Evolutionary conservation across 2,329 filamentous ascomycete species (phyloP).

Genomic region (Fusarium globosum): DNA sequence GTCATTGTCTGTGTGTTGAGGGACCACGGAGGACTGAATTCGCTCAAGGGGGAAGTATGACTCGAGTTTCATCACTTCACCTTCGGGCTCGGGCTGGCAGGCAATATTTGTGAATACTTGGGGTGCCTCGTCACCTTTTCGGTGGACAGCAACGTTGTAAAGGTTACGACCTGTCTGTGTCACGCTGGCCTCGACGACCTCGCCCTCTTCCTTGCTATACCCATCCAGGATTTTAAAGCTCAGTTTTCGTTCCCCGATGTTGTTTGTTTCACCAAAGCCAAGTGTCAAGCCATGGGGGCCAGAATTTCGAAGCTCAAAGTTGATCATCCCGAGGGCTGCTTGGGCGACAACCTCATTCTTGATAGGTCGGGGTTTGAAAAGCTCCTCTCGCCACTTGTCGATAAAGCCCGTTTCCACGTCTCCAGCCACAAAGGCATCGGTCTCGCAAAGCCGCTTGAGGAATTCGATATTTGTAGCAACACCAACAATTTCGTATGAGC

Average conservation of each 20-base stretch:
- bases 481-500: slow-evolving; percentile 92
- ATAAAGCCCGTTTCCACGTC: slow-evolving; percentile 98
- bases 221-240: slow-evolving; percentile 69
- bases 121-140: slow-evolving; percentile 53
- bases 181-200: slow-evolving; percentile 66
- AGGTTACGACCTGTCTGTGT: slow-evolving; percentile 60
- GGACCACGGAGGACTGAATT: slow-evolving; percentile 81
- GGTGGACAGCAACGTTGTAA: slow-evolving; percentile 59
- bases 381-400: slow-evolving; percentile 82
- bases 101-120: slow-evolving; percentile 59
- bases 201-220: slow-evolving; percentile 71
- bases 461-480: slow-evolving; percentile 97
- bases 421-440: slow-evolving; percentile 83
- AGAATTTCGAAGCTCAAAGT: slow-evolving; percentile 56
- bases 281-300: slow-evolving; percentile 62
- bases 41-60: slow-evolving; percentile 84
- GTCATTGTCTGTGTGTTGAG: slow-evolving; percentile 62
- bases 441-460: slow-evolving; percentile 85
- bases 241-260: slow-evolving; percentile 59
- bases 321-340: slow-evolving; percentile 81
- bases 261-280: slow-evolving; percentile 62
- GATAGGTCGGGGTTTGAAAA: slow-evolving; percentile 74
- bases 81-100: slow-evolving; percentile 50
- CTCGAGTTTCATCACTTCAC: slow-evolving; percentile 48
- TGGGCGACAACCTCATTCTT: slow-evolving; percentile 84